phyloP scores from a whole-genome alignment of 768 basidiomycete species.

The Tubosaeta brunneosetosa region DNA sequence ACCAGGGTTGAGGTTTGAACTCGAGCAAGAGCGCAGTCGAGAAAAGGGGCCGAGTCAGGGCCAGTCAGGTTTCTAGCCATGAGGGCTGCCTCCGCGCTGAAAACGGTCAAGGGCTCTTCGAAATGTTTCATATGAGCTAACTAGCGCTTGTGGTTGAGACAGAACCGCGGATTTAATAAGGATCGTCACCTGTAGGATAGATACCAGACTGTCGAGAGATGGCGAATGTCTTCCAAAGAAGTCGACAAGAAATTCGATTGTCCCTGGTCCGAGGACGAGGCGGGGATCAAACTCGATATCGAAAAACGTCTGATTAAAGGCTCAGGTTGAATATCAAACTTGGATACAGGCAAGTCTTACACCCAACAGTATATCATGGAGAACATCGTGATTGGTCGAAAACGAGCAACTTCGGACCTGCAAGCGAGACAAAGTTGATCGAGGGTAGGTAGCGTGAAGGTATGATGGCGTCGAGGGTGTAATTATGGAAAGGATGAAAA shows the following conservation, averaged over 20 bases:
- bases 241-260: slow-evolving; percentile 53
- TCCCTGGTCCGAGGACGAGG: slow-evolving; percentile 55
- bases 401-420: slow-evolving; percentile 49
- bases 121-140: slow-evolving; percentile 69
- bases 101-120: slow-evolving; percentile 49
- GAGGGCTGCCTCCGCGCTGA: slow-evolving; percentile 13
- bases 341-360: slow-evolving; percentile 30
- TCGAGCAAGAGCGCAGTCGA: slow-evolving; percentile 36
- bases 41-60: slow-evolving; percentile 28
- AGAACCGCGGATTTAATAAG: background rate
- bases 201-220: slow-evolving; percentile 53
- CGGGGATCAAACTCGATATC: slow-evolving; percentile 54
- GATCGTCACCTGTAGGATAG: slow-evolving; percentile 55
- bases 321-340: background rate
- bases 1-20: slow-evolving; percentile 22
- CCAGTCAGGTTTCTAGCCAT: slow-evolving; percentile 11
- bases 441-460: slow-evolving; percentile 55
- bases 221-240: slow-evolving; percentile 52
- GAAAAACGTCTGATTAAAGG: slow-evolving; percentile 54
- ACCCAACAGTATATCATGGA: slow-evolving; percentile 53
- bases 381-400: slow-evolving; percentile 42
- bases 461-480: slow-evolving; percentile 54
- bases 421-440: slow-evolving; percentile 53
- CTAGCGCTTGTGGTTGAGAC: slow-evolving; percentile 30
- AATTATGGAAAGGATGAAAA: slow-evolving; percentile 60